Conservation (phyloP, 805 yeast genomes). For the Candida loeiensis region DNA sequence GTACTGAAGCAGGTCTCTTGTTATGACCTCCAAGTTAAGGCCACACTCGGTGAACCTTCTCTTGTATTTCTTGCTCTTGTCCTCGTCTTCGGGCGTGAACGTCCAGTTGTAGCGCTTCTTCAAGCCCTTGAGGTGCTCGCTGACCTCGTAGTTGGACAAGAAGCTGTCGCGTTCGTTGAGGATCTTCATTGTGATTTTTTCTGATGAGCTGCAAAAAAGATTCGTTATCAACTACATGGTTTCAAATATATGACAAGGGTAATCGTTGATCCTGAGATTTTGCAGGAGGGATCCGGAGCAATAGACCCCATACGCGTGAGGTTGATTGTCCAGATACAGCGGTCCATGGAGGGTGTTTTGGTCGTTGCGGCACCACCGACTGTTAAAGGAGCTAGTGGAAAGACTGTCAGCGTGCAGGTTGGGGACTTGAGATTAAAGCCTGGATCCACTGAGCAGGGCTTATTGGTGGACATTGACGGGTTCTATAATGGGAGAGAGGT, state of each 20-base stretch:
- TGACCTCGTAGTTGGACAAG: conserved; percentile 64
- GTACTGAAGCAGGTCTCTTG: conserved; percentile 46
- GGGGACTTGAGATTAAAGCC: neutral
- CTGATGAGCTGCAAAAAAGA: conserved; percentile 5
- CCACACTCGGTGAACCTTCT: conserved; percentile 40
- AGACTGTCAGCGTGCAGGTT: neutral
- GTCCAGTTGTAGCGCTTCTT: conserved; percentile 48
- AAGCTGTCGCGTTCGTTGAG: conserved; percentile 52
- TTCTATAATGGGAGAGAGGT: conserved; percentile 27
- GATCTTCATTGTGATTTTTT: conserved; percentile 29
- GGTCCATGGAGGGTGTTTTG: conserved; percentile 1
- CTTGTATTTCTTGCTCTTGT: conserved; percentile 22
- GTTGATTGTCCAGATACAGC: conserved; percentile 9
- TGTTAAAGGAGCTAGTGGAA: neutral
- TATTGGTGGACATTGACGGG: conserved; percentile 26
- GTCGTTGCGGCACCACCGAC: neutral
- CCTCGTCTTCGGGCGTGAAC: conserved; percentile 32
- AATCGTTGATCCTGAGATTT: neutral
- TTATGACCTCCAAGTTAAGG: conserved; percentile 45
- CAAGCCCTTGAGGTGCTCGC: conserved; percentile 47
- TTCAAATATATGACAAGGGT: neutral
- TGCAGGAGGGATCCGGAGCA: too few relatives aligned
- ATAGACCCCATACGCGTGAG: conserved; percentile 6
- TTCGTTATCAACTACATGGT: neutral
- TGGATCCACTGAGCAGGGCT: neutral